Base-by-base conservation (phyloP, 1,284 basidiomycete genomes). In the Leccinum angustisporum region DNA sequence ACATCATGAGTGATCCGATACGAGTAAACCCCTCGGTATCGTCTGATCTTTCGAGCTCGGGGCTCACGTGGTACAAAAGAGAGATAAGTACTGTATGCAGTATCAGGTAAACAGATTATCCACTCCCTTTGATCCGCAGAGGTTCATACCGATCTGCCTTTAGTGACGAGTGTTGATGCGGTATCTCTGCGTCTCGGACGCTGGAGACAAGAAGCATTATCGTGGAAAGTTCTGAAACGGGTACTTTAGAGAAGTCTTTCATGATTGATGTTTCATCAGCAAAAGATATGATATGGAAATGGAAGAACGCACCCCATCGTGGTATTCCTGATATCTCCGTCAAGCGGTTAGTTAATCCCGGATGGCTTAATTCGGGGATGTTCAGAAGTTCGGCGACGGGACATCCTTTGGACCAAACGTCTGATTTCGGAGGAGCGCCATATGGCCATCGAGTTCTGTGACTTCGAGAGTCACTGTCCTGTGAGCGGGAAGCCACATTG, bases 391-490 rank as follows among this genome's bases (percentile, higher is more conserved):
- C 96, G 69, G 97, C 87, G 68, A 97, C 87, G 4, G 95, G 97
- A 73, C 95, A 97, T 2, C 88, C 96, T 59, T 98, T 78, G 1
- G 94, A 95, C 95, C 96, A 98, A 56, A 98, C 90, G 69, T 90
- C 90, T 50, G 83, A 91, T 80, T 86, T 94, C 62, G 83, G 86
- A 63, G 80, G 91, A 61, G 80, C 86, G 11, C 25, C 27, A 48
- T 13, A 43, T 43, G 40, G 63, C 86, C 92, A 79, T 83, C 90
- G 68, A 86, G 84, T 75, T 95, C 91, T 66, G 98, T 98, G 56
- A 90, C 92, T 75, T 98, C 96, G 3, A 95, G 96, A 3, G 95
- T 94, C 95, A 30, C 30, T 27, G 98, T 98, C 95, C 96, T 97
- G 70, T 36, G 34, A 14, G 13, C 34, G 13, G 34, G 6, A 36